Evolutionary conservation across 495 filamentous ascomycete species (phyloP), one percentile per base, ranked within the genome.

Genomic region (Aspergillus funiculosus): DNA sequence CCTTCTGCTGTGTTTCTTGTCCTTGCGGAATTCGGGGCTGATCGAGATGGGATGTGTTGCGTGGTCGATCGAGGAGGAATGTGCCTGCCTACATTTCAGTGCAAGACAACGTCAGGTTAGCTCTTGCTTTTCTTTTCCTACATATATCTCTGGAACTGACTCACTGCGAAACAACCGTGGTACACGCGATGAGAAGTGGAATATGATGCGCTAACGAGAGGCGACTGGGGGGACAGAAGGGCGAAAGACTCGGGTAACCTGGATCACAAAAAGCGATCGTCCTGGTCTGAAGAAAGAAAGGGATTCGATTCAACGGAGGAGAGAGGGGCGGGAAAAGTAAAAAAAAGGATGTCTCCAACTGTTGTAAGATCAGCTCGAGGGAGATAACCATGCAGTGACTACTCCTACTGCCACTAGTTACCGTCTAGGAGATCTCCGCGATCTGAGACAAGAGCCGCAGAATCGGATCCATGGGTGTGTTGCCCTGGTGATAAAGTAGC

Each of bases 391-490:
- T n/a, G n/a, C n/a, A n/a, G n/a, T n/a, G n/a, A n/a, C n/a, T n/a
- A n/a, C n/a, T n/a, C n/a, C n/a, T n/a, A n/a, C n/a, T n/a, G n/a
- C n/a, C n/a, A n/a, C n/a, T n/a, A n/a, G n/a, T n/a, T n/a, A n/a
- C n/a, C n/a, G n/a, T n/a, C n/a, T n/a, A n/a, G n/a, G n/a, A n/a
- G 40, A 32, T 34, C 57, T 53, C 57, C 48, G 48, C 52, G 52
- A 37, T 54, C 32, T 30, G 47, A 29, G 36, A 39, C 39, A 13
- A 46, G 46, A 42, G 42, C 51, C 37, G 37, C 36, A 54, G 13
- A 25, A 21, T 39, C 32, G 19, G 51, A 45, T 46, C 56, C 57
- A 53, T 56, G 57, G 52, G 8, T 22, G 31, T 32, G 47, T 50
- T 50, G 47, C 39, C 47, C 32, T 6, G 39, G 47, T 21, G 39